phyloP scores from a whole-genome alignment of 2,329 filamentous ascomycete genomes.

The Fusarium acutatum region DNA sequence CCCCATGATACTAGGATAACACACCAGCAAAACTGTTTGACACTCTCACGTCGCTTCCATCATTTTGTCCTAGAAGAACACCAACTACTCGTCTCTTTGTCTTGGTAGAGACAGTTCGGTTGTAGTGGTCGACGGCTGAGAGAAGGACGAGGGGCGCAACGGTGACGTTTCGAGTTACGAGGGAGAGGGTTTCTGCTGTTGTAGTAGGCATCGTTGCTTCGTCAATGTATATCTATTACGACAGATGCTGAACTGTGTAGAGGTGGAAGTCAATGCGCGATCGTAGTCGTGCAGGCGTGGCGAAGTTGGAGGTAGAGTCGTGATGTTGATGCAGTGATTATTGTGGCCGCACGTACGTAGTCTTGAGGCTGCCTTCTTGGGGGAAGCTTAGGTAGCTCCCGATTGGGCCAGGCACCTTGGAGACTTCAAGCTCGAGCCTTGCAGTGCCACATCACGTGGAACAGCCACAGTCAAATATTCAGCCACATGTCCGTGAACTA shows the following conservation, averaged over 20 bases:
- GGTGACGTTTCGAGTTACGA: slow-evolving; percentile 94
- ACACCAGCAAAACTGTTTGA: slow-evolving; percentile 98
- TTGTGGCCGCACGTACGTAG: slow-evolving; percentile 44
- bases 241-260: slow-evolving; percentile 19
- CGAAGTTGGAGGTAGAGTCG: slow-evolving; percentile 19
- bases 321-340: slow-evolving; percentile 33
- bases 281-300: slow-evolving; percentile 31
- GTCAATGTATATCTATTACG: slow-evolving; percentile 19
- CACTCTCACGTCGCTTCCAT: slow-evolving; percentile 94
- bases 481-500: slow-evolving; percentile 16
- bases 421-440: slow-evolving; percentile 27
- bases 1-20: slow-evolving; percentile 25
- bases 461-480: background rate
- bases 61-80: slow-evolving; percentile 93
- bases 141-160: slow-evolving; percentile 98
- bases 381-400: slow-evolving; percentile 44
- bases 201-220: slow-evolving; percentile 84
- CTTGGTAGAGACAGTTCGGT: slow-evolving; percentile 87
- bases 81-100: slow-evolving; percentile 89
- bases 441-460: slow-evolving; percentile 28
- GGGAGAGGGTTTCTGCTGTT: slow-evolving; percentile 93
- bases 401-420: slow-evolving; percentile 37
- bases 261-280: slow-evolving; percentile 12
- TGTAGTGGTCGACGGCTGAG: slow-evolving; percentile 98
- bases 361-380: slow-evolving; percentile 45